Evolutionary conservation across 1,284 basidiomycete species (phyloP), one percentile per base, ranked within the genome.

Genomic region (Lignosus rhinocerotis): DNA sequence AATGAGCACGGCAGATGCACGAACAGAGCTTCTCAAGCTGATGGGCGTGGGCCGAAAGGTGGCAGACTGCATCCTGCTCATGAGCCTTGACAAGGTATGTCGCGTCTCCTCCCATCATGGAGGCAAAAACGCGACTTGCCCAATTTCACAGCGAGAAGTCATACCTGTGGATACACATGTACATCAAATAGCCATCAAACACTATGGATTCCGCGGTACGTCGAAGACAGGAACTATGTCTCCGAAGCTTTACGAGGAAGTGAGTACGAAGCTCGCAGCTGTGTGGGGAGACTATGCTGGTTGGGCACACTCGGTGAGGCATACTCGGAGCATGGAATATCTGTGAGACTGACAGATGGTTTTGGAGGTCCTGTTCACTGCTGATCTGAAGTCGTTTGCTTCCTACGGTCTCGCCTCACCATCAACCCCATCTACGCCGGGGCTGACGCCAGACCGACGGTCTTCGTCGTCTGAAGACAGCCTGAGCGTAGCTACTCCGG

Each of bases 1-100:
- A 0, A 60, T 73, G 60, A 68, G 72, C 19, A 91, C 90, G 2
- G 67, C 70, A 0, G 80, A 82, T 25, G 93, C 93, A 16, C 79
- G 95, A 57, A 79, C 82, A 36, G 85, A 90, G 62, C 79, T 99
- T 19, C 75, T 97, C 39, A 86, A 82, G 68, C 86, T 94, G 63
- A 84, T 93, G 45, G 97, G 97, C 0, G 93, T 99, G 0, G 97
- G 97, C 1, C 84, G 94, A 36, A 99, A 99, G 73, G 95, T 98
- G 0, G 94, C 93, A 0, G 96, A 98, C 70, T 99, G 97, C 70
- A 81, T 99, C 34, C 76, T 98, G 53, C 78, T 99, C 25, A 98
- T 99, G 92, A 94, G 93, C 65, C 73, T 98, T 55, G 93, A 98
- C 73, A 94, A 97, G 81, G 91, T 92, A 65, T 7, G 6, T 8